phyloP scores from a whole-genome alignment of 805 yeast species.

The Wickerhamia fluorescens region DNA sequence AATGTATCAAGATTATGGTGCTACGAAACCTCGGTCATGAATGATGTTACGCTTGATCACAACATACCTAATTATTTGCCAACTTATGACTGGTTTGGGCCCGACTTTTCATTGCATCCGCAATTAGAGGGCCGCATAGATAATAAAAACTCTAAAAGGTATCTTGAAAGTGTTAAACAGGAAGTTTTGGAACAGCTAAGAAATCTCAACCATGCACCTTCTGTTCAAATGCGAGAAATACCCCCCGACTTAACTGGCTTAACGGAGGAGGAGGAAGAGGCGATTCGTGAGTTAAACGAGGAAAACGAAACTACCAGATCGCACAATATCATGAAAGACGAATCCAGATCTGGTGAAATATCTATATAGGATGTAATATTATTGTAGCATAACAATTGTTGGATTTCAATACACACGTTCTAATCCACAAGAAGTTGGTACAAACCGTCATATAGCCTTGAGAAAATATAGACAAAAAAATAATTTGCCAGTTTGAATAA shows the following conservation, averaged over 20 bases:
- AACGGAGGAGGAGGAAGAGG: constrained; percentile 36
- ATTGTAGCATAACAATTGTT: no score
- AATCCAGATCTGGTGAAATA: neutral
- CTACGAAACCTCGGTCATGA: constrained; percentile 79
- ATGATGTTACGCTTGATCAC: constrained; percentile 45
- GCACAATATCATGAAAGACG: neutral
- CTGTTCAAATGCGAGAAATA: constrained; percentile 84
- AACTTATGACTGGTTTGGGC: constrained; percentile 77
- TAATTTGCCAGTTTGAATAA: no score
- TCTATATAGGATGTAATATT: no score
- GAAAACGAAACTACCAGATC: constrained; percentile 9
- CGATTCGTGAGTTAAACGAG: constrained; percentile 30
- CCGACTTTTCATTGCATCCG: constrained; percentile 88
- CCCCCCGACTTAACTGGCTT: constrained; percentile 59
- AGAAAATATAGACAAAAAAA: no score
- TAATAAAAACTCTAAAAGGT: constrained; percentile 77
- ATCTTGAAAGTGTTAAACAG: constrained; percentile 70
- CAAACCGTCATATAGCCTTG: no score
- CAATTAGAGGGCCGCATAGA: constrained; percentile 51
- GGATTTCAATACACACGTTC: no score
- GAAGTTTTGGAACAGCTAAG: constrained; percentile 77
- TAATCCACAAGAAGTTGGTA: no score
- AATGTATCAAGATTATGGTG: constrained; percentile 95
- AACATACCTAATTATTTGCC: constrained; percentile 63
- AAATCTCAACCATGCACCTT: constrained; percentile 83